A percentile compares a stretch with the other conserved stretches of the same genome.
These are phyloP conservation scores for Blepharisma stoltei DNA, from an alignment of 73 alveolate species.

Conservation along the genomic window DNA sequence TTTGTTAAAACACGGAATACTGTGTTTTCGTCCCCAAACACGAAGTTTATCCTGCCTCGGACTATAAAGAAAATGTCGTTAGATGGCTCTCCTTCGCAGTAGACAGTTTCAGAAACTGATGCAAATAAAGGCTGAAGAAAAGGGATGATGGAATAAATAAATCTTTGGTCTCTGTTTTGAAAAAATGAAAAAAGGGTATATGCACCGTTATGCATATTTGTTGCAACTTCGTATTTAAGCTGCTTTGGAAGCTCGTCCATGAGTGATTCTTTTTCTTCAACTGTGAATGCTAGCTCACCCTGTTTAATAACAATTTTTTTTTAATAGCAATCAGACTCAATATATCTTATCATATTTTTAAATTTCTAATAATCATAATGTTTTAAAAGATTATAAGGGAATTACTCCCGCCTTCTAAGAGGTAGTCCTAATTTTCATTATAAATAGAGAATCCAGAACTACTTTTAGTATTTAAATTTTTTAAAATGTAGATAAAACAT, in stretches of 20 bases:
- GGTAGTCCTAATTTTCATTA: too few relatives aligned
- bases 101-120: slow-evolving; percentile 39
- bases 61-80: slow-evolving; percentile 55
- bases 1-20: slow-evolving; percentile 47
- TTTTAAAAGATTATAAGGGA: too few relatives aligned
- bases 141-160: slow-evolving; percentile 35
- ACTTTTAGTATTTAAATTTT: too few relatives aligned
- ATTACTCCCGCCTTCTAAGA: too few relatives aligned
- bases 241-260: slow-evolving; percentile 82
- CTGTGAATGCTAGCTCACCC: slow-evolving; percentile 2
- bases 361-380: too few relatives aligned
- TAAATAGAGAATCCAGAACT: too few relatives aligned
- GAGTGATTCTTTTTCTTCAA: slow-evolving; percentile 20
- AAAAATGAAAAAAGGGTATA: slow-evolving; percentile 50
- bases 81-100: slow-evolving; percentile 67
- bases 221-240: slow-evolving; percentile 76
- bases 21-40: slow-evolving; percentile 28
- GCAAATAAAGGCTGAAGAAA: background rate
- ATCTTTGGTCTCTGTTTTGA: slow-evolving; percentile 46
- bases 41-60: slow-evolving; percentile 49
- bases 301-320: too few relatives aligned
- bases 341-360: too few relatives aligned
- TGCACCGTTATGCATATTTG: slow-evolving; percentile 54
- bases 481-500: too few relatives aligned
- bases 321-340: too few relatives aligned